A percentile compares a stretch with the other conserved stretches of the same genome.
These are phyloP conservation scores for Xanthoconium stramineum DNA, from an alignment of 768 basidiomycete genomes.

Conservation along the genomic window DNA sequence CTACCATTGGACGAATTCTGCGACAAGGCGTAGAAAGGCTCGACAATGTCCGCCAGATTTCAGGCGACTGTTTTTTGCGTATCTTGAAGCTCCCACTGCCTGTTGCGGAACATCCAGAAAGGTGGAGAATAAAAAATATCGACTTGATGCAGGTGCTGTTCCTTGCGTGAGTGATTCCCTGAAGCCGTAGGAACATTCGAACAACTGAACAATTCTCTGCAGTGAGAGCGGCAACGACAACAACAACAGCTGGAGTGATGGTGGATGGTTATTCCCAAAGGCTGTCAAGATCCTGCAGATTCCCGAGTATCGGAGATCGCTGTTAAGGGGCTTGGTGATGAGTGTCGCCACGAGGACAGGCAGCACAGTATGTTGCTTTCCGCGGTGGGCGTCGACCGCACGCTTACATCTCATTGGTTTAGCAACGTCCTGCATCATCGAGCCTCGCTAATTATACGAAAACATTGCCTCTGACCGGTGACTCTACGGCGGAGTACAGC, in stretches of 20 bases:
- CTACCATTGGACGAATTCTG: constrained; percentile 61
- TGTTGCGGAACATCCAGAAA: constrained; percentile 33
- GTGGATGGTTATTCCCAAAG: constrained; percentile 70
- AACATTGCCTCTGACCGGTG: constrained; percentile 43
- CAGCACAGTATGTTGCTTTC: constrained; percentile 61
- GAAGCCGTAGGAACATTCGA: neutral
- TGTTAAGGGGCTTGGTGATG: constrained; percentile 71
- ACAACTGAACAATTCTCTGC: neutral
- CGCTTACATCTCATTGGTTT: constrained; percentile 18
- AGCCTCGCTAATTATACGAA: constrained; percentile 60
- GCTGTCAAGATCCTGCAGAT: constrained; percentile 65
- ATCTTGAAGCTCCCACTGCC: constrained; percentile 51
- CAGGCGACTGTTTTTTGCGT: constrained; percentile 58
- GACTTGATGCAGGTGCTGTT: constrained; percentile 53
- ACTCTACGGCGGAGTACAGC: constrained; percentile 38
- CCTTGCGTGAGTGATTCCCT: constrained; percentile 37
- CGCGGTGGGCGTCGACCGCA: constrained; percentile 4
- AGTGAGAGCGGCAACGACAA: constrained; percentile 35
- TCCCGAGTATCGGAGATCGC: constrained; percentile 52
- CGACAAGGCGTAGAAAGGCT: constrained; percentile 91
- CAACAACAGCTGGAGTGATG: constrained; percentile 61
- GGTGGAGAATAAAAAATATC: constrained; percentile 53
- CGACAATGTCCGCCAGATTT: constrained; percentile 83
- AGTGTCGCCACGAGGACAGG: constrained; percentile 84
- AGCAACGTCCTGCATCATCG: constrained; percentile 68